Base-by-base conservation (phyloP, 768 basidiomycete genomes). In the Agaricus sinodeliciosus region DNA sequence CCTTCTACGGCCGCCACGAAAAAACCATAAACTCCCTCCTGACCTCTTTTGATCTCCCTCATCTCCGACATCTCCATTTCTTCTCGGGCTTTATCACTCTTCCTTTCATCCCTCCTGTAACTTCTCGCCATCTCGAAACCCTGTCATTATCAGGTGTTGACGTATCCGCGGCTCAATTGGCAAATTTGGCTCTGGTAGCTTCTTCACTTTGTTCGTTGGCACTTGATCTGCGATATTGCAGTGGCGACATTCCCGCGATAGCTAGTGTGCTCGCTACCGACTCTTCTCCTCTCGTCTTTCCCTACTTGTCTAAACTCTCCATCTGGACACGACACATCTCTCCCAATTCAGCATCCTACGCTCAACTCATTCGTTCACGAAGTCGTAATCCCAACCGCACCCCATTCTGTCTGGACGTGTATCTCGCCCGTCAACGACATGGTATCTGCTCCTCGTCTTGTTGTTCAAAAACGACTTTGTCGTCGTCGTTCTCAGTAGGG, bases 11-110 rank as follows among this genome's bases (percentile, higher is more conserved):
- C 6, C 51, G 51, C 22, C 37, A 16, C 9, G 19, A 40, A n/a
- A 53, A 53, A 43, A 47, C 51, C 11, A 43, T 43, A 11, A 39
- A 26, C 18, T 42, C 51, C 13, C 51, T 53, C 37, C 45, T 53
- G 19, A 40, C 44, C 45, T 15, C 27, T 9, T 47, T 53, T 35
- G 27, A 53, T 44, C 37, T 53, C 5, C 51, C 51, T 34, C 25
- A 47, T 42, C 51, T 53, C 51, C 51, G 51, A 9, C 45, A 53
- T 35, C 47, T 53, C 45, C 44, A 53, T 31, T 53, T 46, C 44
- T 53, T 53, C 44, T 53, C 51, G 2, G 51, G 51, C 44, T 47
- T 53, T 34, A 22, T 53, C 25, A 53, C 51, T 4, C 37, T 53
- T 8, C 51, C 51, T 16, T 47, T 47, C 37, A 39, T 53, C 37